These are phyloP conservation scores for Xylaria sp. DNA, from an alignment of 2,329 filamentous ascomycete species.

Conservation along the genomic window DNA sequence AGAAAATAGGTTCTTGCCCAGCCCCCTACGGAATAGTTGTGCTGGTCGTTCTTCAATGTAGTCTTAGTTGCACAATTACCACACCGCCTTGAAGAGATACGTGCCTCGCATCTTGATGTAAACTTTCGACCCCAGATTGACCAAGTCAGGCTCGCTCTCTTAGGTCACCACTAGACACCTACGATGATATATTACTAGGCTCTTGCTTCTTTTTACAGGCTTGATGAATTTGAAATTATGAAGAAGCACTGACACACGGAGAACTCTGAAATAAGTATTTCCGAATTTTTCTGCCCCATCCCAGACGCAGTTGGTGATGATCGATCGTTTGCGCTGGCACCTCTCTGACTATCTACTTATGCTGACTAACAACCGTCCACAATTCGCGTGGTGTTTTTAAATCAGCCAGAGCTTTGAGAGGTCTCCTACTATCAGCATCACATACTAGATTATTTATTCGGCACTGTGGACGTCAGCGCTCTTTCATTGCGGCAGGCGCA, in stretches of 20 bases:
- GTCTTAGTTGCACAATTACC: no score
- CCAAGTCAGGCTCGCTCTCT: background rate
- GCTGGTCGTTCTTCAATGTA: no score
- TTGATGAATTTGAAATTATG: background rate
- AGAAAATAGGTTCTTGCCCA: no score
- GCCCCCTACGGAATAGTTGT: no score
- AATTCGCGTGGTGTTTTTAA: background rate
- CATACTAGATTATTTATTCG: background rate
- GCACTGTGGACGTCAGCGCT: background rate
- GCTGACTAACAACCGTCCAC: background rate
- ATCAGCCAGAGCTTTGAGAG: background rate
- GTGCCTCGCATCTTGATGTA: background rate
- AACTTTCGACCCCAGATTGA: background rate
- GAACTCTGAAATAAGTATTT: background rate
- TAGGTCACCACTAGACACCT: background rate
- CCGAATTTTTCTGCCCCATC: background rate
- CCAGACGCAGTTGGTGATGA: background rate
- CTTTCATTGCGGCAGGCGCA: background rate
- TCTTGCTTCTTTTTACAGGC: background rate
- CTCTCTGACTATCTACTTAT: background rate
- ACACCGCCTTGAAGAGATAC: conserved; percentile 4
- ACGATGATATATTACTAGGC: background rate
- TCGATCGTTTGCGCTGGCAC: background rate
- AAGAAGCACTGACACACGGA: background rate
- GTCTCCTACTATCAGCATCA: background rate